These are phyloP conservation scores for Ricinus communis DNA, from an alignment of 345 rosid genomes.

Conservation along the genomic window DNA sequence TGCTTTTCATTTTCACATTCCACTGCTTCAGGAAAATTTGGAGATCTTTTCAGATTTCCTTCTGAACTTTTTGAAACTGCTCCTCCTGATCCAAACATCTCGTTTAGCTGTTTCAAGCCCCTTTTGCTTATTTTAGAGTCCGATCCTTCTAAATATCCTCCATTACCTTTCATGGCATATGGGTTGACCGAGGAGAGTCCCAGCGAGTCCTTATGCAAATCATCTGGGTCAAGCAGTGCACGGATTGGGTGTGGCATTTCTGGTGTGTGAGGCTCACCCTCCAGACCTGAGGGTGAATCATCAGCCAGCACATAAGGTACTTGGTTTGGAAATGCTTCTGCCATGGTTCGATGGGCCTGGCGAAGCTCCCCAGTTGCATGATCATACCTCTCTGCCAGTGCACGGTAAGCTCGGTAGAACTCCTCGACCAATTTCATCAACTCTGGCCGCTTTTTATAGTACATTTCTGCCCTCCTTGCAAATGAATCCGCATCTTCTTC, in stretches of 20 bases:
- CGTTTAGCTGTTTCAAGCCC: constrained; percentile 71
- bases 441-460: constrained; percentile 81
- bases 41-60: constrained; percentile 26
- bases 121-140: constrained; percentile 42
- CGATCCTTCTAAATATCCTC: too few species aligned
- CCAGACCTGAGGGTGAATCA: constrained; percentile 20
- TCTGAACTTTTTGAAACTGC: constrained; percentile 25
- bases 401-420: constrained; percentile 77
- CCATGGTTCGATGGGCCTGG: constrained; percentile 39
- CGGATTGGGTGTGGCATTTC: constrained; percentile 38
- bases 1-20: constrained; percentile 9
- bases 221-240: constrained; percentile 44
- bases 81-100: constrained; percentile 40
- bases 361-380: constrained; percentile 63
- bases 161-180: too few species aligned
- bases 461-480: constrained; percentile 89
- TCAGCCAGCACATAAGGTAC: constrained; percentile 20
- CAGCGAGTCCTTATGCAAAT: constrained; percentile 38
- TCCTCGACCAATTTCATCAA: constrained; percentile 69
- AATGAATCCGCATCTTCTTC: constrained; percentile 91
- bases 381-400: constrained; percentile 89
- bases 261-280: constrained; percentile 26
- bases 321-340: constrained; percentile 35
- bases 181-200: constrained; percentile 39
- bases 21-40: constrained; percentile 22